phyloP scores from a whole-genome alignment of 768 basidiomycete genomes.

The Guyanaporus albipodus region DNA sequence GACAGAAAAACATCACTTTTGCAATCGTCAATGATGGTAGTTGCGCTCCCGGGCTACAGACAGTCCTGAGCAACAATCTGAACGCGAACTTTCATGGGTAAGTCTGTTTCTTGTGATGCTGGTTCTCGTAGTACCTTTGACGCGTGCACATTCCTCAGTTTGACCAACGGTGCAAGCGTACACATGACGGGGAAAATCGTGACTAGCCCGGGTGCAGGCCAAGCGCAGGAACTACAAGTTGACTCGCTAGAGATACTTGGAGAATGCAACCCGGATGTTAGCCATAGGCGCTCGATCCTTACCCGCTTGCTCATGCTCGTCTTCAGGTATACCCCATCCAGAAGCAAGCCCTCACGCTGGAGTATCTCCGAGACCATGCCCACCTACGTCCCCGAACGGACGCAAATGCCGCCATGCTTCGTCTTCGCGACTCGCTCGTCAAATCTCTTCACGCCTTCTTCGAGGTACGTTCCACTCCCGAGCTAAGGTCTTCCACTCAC shows the following conservation, averaged over 20 bases:
- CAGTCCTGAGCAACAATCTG: conserved; percentile 51
- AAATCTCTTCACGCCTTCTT: conserved; percentile 64
- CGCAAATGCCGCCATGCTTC: conserved; percentile 66
- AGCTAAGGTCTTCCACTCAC: neutral
- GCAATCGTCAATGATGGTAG: conserved; percentile 82
- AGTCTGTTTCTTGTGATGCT: neutral
- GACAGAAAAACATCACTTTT: conserved; percentile 87
- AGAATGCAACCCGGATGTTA: conserved; percentile 55
- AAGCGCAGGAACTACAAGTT: conserved; percentile 51
- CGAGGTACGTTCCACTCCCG: conserved; percentile 46
- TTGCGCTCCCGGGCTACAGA: conserved; percentile 65
- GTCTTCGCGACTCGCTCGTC: conserved; percentile 59
- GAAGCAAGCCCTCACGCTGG: conserved; percentile 74
- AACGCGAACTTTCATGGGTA: conserved; percentile 19
- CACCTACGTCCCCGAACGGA: conserved; percentile 86
- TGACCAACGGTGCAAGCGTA: conserved; percentile 57
- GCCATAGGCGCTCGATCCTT: neutral
- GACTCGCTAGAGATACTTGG: conserved; percentile 48
- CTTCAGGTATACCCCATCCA: conserved; percentile 83
- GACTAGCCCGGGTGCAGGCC: conserved; percentile 46
- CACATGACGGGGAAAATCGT: conserved; percentile 43
- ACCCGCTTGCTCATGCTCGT: conserved; percentile 4
- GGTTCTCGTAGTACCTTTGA: neutral
- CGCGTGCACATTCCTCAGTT: conserved; percentile 25
- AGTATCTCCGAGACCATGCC: conserved; percentile 80